Base-by-base conservation (phyloP, 768 basidiomycete species). In the Stropharia rugosoannulata region DNA sequence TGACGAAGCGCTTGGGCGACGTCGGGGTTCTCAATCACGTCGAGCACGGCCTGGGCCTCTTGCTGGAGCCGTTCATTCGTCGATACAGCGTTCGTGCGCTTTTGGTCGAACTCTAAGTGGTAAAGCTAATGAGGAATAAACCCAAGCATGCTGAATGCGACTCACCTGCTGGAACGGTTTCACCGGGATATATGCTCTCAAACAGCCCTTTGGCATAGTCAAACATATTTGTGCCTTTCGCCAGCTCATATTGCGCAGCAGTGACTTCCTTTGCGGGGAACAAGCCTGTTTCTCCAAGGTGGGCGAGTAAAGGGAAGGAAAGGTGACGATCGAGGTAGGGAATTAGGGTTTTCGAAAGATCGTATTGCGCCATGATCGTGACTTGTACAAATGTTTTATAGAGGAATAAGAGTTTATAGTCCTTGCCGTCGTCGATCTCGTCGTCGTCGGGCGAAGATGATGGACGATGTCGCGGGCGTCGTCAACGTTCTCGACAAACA, bases 211-310 rank as follows among this genome's bases (percentile, higher is more conserved):
- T 83, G 22, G 92, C 87, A 66, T 96, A 99, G 71, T 96, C 95
- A 56, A 96, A 88, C 95, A 98, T 98, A 72, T 99, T 98, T 44
- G 97, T 99, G 59, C 88, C 92, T 69, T 93, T 96, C 53, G 94
- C 92, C 51, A 98, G 87, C 66, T 98, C 95, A 89, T 97, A 96
- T 75, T 98, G 96, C 37, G 97, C 96, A 39, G 85, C 76, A 55
- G 86, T 85, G 55, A 98, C 82, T 62, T 98, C 85, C 40, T 90
- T 80, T 18, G 80, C 77, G 1, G 92, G 80, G 71, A 95, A 98
- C 39, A 90, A 73, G 15, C 83, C 82, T 8, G 79, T 82, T 57
- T 91, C 88, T 13, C 79, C 81, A 42, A 98, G 86, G 75, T 96
- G 94, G 9, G 90, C 85, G 58, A 99, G 89, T 8, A 98, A 75